These are phyloP conservation scores for Ogataea wickerhamii DNA, from an alignment of 805 yeast genomes.

Conservation along the genomic window DNA sequence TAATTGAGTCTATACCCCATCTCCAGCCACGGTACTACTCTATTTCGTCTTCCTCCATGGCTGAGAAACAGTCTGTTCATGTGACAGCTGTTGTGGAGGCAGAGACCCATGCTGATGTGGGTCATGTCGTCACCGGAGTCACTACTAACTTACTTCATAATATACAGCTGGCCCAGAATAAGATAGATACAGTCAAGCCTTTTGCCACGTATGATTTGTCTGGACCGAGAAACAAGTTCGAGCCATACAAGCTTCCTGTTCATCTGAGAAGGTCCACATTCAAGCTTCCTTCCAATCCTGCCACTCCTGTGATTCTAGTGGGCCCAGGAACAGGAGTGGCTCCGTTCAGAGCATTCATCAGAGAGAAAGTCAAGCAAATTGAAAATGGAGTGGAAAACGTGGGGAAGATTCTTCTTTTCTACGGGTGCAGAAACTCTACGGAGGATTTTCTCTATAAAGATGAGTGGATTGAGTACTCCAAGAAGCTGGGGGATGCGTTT, in stretches of 20 bases:
- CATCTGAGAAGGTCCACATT: slow-evolving; percentile 94
- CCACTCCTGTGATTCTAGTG: slow-evolving; percentile 81
- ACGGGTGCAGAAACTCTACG: slow-evolving; percentile 75
- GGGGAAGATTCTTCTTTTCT: slow-evolving; percentile 77
- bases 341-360: slow-evolving; percentile 91
- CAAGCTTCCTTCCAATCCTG: slow-evolving; percentile 83
- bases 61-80: slow-evolving; percentile 71
- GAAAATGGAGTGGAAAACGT: slow-evolving; percentile 46
- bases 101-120: slow-evolving; percentile 32
- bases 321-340: slow-evolving; percentile 99
- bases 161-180: slow-evolving; percentile 58
- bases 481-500: slow-evolving; percentile 56
- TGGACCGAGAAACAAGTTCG: slow-evolving; percentile 74
- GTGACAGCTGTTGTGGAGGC: slow-evolving; percentile 92
- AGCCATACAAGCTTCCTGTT: slow-evolving; percentile 68
- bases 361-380: slow-evolving; percentile 70
- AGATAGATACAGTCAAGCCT: slow-evolving; percentile 36
- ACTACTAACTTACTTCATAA: slow-evolving; percentile 83
- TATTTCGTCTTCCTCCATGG: slow-evolving; percentile 82
- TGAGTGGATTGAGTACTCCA: slow-evolving; percentile 81
- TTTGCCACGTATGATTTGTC: slow-evolving; percentile 60
- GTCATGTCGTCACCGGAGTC: slow-evolving; percentile 68
- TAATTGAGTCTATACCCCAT: slow-evolving; percentile 76
- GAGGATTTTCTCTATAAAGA: slow-evolving; percentile 84
- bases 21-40: slow-evolving; percentile 95